phyloP scores from a whole-genome alignment of 108 stramenopile genomes.

The Skeletonema menzelii region DNA sequence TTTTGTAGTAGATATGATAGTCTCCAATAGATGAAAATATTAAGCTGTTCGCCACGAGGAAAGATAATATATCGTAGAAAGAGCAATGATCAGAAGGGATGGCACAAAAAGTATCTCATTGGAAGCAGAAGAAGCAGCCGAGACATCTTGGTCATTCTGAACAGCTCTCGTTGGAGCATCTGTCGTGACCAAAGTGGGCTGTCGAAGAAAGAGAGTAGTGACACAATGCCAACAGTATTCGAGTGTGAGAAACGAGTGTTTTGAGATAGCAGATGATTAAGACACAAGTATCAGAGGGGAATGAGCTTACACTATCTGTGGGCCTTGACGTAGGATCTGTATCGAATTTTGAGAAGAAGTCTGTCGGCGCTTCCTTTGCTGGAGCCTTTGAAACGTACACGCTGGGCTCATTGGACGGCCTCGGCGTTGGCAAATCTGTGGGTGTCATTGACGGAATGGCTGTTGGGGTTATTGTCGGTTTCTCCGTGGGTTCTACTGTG shows the following conservation, averaged over 20 bases:
- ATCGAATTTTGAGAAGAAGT: constrained; percentile 1
- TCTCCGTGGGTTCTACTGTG: neutral
- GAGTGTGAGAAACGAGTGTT: too few species aligned
- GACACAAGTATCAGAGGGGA: too few species aligned
- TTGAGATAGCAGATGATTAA: too few species aligned
- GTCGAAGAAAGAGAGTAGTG: too few species aligned
- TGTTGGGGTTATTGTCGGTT: neutral
- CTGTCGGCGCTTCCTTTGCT: neutral
- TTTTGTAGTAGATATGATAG: neutral
- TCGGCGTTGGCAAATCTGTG: neutral
- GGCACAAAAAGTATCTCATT: neutral
- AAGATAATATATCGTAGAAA: neutral
- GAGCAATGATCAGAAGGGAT: neutral
- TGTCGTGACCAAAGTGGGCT: too few species aligned
- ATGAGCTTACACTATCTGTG: too few species aligned
- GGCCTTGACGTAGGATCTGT: too few species aligned
- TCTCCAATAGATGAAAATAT: neutral
- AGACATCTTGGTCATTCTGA: neutral
- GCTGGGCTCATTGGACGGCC: neutral
- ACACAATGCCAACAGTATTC: too few species aligned
- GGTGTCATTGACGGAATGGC: neutral
- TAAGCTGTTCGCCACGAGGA: neutral
- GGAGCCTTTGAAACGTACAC: neutral
- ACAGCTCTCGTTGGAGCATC: too few species aligned
- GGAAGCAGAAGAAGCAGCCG: neutral